A percentile compares a stretch with the other conserved stretches of the same genome.
Evolutionary conservation across 495 filamentous ascomycete species (phyloP).

Genomic region (Penicillium atrosanguineum): DNA sequence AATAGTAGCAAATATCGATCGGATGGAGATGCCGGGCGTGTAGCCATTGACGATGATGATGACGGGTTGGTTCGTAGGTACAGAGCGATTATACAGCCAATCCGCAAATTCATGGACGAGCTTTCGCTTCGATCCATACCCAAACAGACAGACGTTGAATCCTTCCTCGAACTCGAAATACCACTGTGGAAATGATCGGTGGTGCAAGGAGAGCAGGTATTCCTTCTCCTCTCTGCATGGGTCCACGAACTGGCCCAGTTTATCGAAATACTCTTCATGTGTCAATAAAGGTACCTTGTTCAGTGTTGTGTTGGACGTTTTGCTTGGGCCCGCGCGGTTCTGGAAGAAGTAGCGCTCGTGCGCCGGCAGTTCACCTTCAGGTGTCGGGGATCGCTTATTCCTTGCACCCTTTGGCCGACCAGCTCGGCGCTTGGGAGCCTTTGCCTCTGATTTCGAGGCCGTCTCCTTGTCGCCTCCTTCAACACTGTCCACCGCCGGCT

Average conservation of each 20-base stretch:
- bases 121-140: conserved; percentile 82
- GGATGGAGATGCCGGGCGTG: conserved; percentile 67
- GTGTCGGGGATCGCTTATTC: conserved; percentile 73
- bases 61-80: conserved; percentile 40
- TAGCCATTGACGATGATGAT: conserved; percentile 92
- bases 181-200: conserved; percentile 86
- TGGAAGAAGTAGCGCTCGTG: conserved; percentile 94
- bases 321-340: conserved; percentile 73
- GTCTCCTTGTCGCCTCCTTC: conserved; percentile 31
- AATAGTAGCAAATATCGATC: conserved; percentile 75
- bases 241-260: conserved; percentile 64
- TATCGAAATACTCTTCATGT: conserved; percentile 85
- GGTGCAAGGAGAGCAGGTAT: conserved; percentile 71
- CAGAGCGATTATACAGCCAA: conserved; percentile 55
- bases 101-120: conserved; percentile 77
- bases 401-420: conserved; percentile 58
- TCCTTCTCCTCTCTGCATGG: conserved; percentile 69
- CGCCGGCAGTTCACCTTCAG: conserved; percentile 73
- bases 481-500: conserved; percentile 37
- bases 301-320: conserved; percentile 85
- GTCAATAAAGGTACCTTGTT: conserved; percentile 72
- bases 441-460: conserved; percentile 26
- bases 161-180: conserved; percentile 83
- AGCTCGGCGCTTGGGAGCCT: conserved; percentile 55
- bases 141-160: conserved; percentile 90